Conservation (phyloP, 257 asterid species). For the Nemophila menziesii region DNA sequence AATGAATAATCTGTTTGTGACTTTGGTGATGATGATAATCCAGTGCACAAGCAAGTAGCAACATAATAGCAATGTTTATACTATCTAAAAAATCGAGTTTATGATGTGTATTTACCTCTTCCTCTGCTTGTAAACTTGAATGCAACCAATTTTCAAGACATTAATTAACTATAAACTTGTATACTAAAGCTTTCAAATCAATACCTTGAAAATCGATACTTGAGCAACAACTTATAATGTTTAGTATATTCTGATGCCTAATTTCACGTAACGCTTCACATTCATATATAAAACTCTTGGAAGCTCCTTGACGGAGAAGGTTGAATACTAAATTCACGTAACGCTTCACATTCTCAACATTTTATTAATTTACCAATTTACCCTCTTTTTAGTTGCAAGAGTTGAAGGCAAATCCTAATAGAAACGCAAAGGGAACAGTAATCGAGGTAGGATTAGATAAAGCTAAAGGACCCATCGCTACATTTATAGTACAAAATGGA, state of each 20-base stretch:
- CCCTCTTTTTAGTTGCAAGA: constrained; percentile 68
- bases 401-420: constrained; percentile 92
- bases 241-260: constrained; percentile 1
- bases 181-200: constrained; percentile 6
- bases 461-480: constrained; percentile 84
- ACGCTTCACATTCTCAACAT: no score
- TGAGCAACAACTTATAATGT: neutral
- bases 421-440: constrained; percentile 89
- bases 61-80: constrained; percentile 2
- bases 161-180: constrained; percentile 12
- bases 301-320: neutral
- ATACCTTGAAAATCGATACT: constrained; percentile 1
- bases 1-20: constrained; percentile 46
- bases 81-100: neutral
- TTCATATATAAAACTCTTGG: constrained; percentile 4
- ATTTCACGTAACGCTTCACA: no score
- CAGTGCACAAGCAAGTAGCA: constrained; percentile 12
- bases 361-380: no score
- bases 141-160: constrained; percentile 3
- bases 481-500: constrained; percentile 96
- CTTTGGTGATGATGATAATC: constrained; percentile 18
- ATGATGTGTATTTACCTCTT: neutral
- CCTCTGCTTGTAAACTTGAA: neutral
- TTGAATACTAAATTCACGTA: no score
- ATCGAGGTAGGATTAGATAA: constrained; percentile 97